Evolutionary conservation across 164 flowering plant genomes (phyloP), one percentile per base, ranked within the genome.

Genomic region (Nymphaea colorata): DNA sequence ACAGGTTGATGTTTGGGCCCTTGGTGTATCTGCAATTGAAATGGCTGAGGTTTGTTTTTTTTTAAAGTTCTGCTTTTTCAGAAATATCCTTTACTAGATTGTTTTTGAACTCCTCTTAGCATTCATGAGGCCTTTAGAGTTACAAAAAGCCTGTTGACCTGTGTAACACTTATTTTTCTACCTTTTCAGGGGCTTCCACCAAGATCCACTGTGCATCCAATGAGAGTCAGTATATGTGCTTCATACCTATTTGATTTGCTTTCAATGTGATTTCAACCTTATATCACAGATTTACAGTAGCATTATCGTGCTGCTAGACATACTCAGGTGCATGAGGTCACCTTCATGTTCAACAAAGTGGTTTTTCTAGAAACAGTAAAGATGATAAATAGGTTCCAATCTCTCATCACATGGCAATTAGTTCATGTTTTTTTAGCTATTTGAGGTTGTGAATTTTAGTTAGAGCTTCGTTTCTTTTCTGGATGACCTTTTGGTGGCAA

Each of bases 1-100:
- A 16, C 80, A 94, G 99, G 99, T 95, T 44, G 99, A 95, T 84
- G 98, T 95, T 18, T 95, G 99, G 99, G 99, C 99, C 68, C 96
- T 92, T 81, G 99, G 99, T 77, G 97, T 92, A 62, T 92, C 99
- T 68, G 99, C 99, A 69, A 95, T 95, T 80, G 99, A 95, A 82
- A 95, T 95, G 99, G 99, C 99, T 3, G 99, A 95, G 99, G 99
- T 92, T 76, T 76, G 65, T 62, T 18, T 64, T 14, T 14, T 25
- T 12, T 47, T 3, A 47, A 47, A 6, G 55, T 12, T 47, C 11
- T 47, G 12, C 55, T 12, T 47, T 47, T 47, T 2, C 55, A 6
- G 55, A 47, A 47, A 6, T 47, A 47, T 47, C 12, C 12, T 47
- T 47, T 5, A 47, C 7, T 47, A 12, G 4, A 47, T 4, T 7